A percentile compares a stretch with the other conserved stretches of the same genome.
Evolutionary conservation across 345 rosid genomes (phyloP).

Genomic region (Carallia brachiata): DNA sequence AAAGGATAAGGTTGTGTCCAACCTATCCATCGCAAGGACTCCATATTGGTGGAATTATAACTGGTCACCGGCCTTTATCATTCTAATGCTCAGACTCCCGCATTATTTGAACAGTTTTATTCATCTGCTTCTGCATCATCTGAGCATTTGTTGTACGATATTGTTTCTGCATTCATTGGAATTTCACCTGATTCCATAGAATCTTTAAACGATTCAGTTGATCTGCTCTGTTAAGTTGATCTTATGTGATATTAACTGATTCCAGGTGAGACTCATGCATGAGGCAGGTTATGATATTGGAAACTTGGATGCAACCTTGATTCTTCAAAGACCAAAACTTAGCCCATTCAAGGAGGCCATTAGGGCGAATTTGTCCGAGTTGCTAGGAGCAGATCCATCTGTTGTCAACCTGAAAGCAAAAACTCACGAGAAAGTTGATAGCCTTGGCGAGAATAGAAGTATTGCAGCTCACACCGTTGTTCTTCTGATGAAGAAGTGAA

Average conservation of each 20-base stretch:
- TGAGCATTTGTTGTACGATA: no score
- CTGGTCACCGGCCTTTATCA: no score
- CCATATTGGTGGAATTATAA: no score
- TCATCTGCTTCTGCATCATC: no score
- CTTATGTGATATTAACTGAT: conserved; percentile 6
- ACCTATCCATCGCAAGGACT: no score
- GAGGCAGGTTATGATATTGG: conserved; percentile 90
- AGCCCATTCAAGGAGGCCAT: conserved; percentile 87
- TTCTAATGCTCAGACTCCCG: no score
- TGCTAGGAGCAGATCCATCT: conserved; percentile 83
- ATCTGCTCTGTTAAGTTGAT: conserved; percentile 5
- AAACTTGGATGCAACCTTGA: conserved; percentile 88
- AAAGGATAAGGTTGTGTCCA: no score
- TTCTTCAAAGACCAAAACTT: conserved; percentile 79
- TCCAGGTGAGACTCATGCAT: conserved; percentile 76
- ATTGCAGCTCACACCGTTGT: conserved; percentile 93
- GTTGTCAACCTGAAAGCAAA: conserved; percentile 82
- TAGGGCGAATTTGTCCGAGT: conserved; percentile 56
- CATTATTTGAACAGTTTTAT: no score
- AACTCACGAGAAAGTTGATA: conserved; percentile 89
- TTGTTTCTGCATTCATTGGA: no score
- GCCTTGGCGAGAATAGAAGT: conserved; percentile 89
- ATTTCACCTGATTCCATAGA: background rate
- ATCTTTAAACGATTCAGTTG: background rate
- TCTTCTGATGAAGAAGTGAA: conserved; percentile 72